phyloP scores from a whole-genome alignment of 2,329 filamentous ascomycete species.

The Dothistroma septosporum region DNA sequence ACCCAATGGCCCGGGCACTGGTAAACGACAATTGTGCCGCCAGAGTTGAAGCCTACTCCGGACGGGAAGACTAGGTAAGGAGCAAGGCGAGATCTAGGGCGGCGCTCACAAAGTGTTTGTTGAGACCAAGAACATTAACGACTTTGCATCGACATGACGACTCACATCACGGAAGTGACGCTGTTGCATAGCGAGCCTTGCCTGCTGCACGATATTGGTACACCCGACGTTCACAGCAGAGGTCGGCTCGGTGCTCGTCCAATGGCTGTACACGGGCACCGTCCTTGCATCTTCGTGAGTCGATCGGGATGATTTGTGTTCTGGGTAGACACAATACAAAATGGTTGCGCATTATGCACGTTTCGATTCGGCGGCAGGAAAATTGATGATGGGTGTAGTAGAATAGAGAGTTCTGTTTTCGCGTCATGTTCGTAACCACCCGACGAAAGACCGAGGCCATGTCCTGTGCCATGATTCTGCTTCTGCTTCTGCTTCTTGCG shows the following conservation, averaged over 20 bases:
- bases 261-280: neutral
- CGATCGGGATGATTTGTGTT: no score
- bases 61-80: constrained; percentile 44
- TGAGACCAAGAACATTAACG: neutral
- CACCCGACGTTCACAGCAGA: neutral
- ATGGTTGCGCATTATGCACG: no score
- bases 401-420: no score
- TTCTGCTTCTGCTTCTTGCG: no score
- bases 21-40: constrained; percentile 45
- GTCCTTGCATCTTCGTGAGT: no score
- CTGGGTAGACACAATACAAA: no score
- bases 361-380: no score
- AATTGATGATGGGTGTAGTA: no score
- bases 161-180: neutral
- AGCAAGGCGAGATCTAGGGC: neutral
- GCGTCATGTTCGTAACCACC: no score
- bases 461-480: no score
- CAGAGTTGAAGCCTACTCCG: constrained; percentile 45
- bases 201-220: neutral
- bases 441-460: no score
- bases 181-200: neutral
- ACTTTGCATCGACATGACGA: neutral
- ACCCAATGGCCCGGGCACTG: constrained; percentile 46
- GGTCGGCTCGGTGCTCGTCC: neutral
- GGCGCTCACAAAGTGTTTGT: neutral